Conservation (phyloP, 108 stramenopile species). For the Pelagomonas calceolata region DNA sequence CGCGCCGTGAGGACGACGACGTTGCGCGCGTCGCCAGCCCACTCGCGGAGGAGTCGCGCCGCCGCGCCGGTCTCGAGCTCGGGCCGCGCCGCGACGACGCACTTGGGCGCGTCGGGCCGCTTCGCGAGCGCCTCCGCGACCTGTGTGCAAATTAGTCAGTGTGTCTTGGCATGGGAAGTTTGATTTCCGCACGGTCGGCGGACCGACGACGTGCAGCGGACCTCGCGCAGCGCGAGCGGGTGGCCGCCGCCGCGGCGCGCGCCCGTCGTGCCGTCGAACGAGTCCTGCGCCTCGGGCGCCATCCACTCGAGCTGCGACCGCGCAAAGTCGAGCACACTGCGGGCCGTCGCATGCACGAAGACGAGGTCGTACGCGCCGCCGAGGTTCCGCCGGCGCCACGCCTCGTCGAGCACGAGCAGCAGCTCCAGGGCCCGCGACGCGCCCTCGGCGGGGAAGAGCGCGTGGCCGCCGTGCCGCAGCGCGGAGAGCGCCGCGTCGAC, state of each 20-base stretch:
- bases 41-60: slow-evolving; percentile 59
- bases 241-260: slow-evolving; percentile 40
- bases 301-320: slow-evolving; percentile 79
- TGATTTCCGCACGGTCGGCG: too few species aligned
- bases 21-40: slow-evolving; percentile 65
- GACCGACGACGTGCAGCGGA: slow-evolving; percentile 41
- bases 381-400: slow-evolving; percentile 69
- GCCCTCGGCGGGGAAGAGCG: slow-evolving; percentile 77
- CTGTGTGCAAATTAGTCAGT: too few species aligned
- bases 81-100: slow-evolving; percentile 61
- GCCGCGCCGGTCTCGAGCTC: slow-evolving; percentile 64
- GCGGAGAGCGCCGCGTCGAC: slow-evolving; percentile 60
- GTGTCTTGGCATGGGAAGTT: too few species aligned
- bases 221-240: slow-evolving; percentile 38
- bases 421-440: slow-evolving; percentile 74
- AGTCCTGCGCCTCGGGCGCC: slow-evolving; percentile 40
- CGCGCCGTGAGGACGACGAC: slow-evolving; percentile 55
- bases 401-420: slow-evolving; percentile 56
- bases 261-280: background rate
- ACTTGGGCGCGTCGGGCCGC: slow-evolving; percentile 50
- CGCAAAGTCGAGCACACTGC: slow-evolving; percentile 73
- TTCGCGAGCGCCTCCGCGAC: slow-evolving; percentile 44
- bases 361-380: slow-evolving; percentile 65
- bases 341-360: slow-evolving; percentile 72
- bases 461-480: slow-evolving; percentile 76